Base-by-base conservation (phyloP, 176 grass and related monocot species). In the Carex littledalei region DNA sequence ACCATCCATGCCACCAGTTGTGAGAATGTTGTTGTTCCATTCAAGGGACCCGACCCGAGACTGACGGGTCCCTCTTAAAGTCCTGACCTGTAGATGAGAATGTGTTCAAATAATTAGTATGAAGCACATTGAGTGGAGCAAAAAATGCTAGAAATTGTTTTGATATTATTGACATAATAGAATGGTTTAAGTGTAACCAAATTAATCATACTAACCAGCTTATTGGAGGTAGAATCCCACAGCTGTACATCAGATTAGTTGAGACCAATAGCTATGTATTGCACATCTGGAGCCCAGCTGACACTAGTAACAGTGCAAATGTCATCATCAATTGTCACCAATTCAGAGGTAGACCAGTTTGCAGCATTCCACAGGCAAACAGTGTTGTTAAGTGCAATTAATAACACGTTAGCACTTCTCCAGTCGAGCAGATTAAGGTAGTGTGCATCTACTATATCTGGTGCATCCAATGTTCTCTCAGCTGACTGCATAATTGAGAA, bases 381-480 rank as follows among this genome's bases (percentile, higher is more conserved):
- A 54, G 89, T 91, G 65, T 87, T 85, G 31, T 49, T 81, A 45
- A 93, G 84, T 32, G 91, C 91, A 62, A 90, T 86, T 26, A 86
- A 88, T 55, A 93, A 35, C 2, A 91, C 68, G 73, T 94, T 91
- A 47, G 59, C 86, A 62, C 84, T 89, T 72, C 92, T 87, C 89
- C 89, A 91, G 45, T 94, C 89, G 1, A 94, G 57, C 21, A 94
- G 55, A n/a, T 91, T 94, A 32, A 94, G 74, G 63, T 94, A 89
- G 84, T 85, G 91, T 65, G 89, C 82, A 76, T 94, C 92, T n/a
- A 83, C 18, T 32, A 94, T 69, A 20, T 88, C 86, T 21, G 92
- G 87, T 20, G 87, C 89, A 87, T 29, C 29, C 29, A 29, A 2
- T 29, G 29, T 29, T 29, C 29, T 29, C 1, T 1, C 29, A 29